These are phyloP conservation scores for Hippophae tibetana DNA, from an alignment of 306 rosid species.

Conservation along the genomic window DNA sequence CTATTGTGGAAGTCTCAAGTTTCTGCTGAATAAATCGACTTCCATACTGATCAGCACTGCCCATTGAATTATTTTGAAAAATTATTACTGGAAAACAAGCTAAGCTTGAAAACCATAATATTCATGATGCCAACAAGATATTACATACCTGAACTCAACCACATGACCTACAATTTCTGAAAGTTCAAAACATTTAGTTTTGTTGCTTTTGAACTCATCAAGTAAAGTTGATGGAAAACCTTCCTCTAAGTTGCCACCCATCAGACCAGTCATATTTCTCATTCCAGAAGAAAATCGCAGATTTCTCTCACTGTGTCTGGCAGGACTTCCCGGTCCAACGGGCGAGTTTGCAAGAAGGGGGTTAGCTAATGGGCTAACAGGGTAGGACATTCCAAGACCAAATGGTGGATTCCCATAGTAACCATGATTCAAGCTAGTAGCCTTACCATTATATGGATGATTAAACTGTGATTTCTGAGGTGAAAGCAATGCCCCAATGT, in stretches of 20 bases:
- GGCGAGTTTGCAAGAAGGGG: constrained; percentile 60
- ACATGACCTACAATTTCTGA: constrained; percentile 64
- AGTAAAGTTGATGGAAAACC: constrained; percentile 65
- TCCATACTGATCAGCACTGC: constrained; percentile 91
- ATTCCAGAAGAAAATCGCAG: constrained; percentile 75
- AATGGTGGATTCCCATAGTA: constrained; percentile 68
- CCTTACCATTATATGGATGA: constrained; percentile 50
- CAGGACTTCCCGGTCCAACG: constrained; percentile 78
- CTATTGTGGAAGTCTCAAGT: constrained; percentile 75
- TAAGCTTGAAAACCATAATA: background rate
- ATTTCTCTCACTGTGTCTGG: constrained; percentile 58
- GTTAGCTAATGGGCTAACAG: constrained; percentile 68
- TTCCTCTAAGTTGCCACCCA: constrained; percentile 69
- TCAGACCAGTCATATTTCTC: constrained; percentile 57
- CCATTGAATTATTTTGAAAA: constrained; percentile 6
- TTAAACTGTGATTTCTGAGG: constrained; percentile 71
- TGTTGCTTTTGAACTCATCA: constrained; percentile 83
- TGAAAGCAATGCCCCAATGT: constrained; percentile 53
- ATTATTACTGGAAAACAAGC: background rate
- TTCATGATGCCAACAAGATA: background rate
- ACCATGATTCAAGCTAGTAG: constrained; percentile 62
- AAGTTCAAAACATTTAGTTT: constrained; percentile 80
- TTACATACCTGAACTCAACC: constrained; percentile 68
- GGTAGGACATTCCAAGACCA: constrained; percentile 70
- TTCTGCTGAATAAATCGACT: constrained; percentile 93